These are phyloP conservation scores for Candida tropicalis DNA, from an alignment of 1,139 yeast genomes.

Conservation along the genomic window DNA sequence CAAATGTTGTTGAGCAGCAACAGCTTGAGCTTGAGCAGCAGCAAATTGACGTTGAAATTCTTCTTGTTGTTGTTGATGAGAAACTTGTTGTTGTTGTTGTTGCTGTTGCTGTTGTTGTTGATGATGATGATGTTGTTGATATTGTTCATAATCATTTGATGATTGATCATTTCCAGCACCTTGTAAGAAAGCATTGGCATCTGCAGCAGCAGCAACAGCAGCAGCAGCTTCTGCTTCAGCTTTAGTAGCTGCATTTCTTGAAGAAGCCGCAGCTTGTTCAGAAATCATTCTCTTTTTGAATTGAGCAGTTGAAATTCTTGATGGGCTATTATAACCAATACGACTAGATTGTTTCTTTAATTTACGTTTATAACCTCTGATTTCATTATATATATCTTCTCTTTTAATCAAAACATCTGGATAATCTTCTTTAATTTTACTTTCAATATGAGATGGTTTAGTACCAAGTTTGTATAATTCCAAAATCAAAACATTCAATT, in stretches of 20 bases:
- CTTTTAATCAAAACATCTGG: constrained; percentile 59
- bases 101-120: constrained; percentile 13
- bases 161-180: constrained; percentile 24
- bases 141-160: constrained; percentile 7
- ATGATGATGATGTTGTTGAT: constrained; percentile 11
- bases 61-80: constrained; percentile 37
- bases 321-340: constrained; percentile 23
- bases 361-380: constrained; percentile 59
- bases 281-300: constrained; percentile 17
- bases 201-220: constrained; percentile 18
- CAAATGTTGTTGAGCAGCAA: constrained; percentile 33
- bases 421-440: constrained; percentile 53
- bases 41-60: constrained; percentile 42
- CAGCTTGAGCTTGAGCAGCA: constrained; percentile 35
- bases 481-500: constrained; percentile 53
- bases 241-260: constrained; percentile 16
- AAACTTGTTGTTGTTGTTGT: constrained; percentile 22
- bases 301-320: constrained; percentile 24
- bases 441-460: constrained; percentile 59
- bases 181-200: constrained; percentile 36
- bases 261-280: constrained; percentile 17
- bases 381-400: constrained; percentile 61
- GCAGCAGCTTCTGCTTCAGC: constrained; percentile 24
- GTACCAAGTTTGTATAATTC: constrained; percentile 59
- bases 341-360: constrained; percentile 41